These are phyloP conservation scores for Volvariella surrecta DNA, from an alignment of 1,284 basidiomycete genomes.

Conservation along the genomic window DNA sequence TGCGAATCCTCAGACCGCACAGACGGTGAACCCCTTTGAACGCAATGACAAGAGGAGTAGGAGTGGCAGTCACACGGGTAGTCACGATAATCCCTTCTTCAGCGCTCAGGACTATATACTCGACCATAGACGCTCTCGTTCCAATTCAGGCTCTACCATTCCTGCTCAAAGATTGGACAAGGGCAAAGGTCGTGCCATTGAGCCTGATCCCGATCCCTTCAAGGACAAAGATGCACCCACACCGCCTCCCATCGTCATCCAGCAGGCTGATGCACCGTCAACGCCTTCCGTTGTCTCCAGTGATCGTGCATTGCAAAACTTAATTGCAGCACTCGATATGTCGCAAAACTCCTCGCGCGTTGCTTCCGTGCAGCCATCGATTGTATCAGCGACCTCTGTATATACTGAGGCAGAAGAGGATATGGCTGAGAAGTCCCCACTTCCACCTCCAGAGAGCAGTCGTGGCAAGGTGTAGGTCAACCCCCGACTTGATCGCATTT, in stretches of 20 bases:
- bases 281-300: constrained; percentile 27
- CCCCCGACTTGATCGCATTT: too few species aligned
- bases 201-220: constrained; percentile 23
- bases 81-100: constrained; percentile 60
- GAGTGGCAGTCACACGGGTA: constrained; percentile 23
- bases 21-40: constrained; percentile 35
- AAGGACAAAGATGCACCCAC: constrained; percentile 17
- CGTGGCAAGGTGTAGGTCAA: not conserved
- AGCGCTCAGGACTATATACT: constrained; percentile 25
- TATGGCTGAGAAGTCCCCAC: constrained; percentile 25
- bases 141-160: constrained; percentile 15
- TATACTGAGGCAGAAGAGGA: constrained; percentile 27
- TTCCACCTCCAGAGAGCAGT: constrained; percentile 17
- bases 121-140: constrained; percentile 12
- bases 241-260: constrained; percentile 18
- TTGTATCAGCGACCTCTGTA: constrained; percentile 24
- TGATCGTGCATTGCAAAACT: constrained; percentile 46
- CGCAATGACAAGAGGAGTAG: constrained; percentile 13
- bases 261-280: constrained; percentile 20
- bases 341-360: constrained; percentile 36
- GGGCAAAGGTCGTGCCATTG: constrained; percentile 19
- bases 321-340: constrained; percentile 54
- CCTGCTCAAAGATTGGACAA: constrained; percentile 16
- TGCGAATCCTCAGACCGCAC: constrained; percentile 22
- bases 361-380: constrained; percentile 39